Base-by-base conservation (phyloP, 345 rosid species). In the Conringia planisiliqua region DNA sequence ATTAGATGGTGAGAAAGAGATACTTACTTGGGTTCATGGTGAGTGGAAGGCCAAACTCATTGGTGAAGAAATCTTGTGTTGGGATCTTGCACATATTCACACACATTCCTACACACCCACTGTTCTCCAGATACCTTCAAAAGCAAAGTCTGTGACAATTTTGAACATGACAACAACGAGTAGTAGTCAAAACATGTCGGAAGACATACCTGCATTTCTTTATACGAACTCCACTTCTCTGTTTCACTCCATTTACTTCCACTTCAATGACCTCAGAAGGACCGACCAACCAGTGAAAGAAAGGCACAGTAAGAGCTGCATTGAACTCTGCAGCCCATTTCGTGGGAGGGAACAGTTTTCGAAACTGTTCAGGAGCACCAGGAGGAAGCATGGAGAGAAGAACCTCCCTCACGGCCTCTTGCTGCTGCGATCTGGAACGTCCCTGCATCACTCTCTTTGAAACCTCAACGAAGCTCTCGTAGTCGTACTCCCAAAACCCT, bases 91-190 rank as follows among this genome's bases (percentile, higher is more conserved):
- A 91, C 98, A 88, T 94, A 71, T 94, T 94, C 64, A 90, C 96
- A 51, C 97, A 95, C 97, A 90, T 89, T 60, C 97, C 99, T 16
- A 90, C 97, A 80, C 98, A 91, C 0, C 98, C 98, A 80, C 95
- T 91, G 84, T 90, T 94, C 88, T 94, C 98, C 75, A 94, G 77
- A 84, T 91, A 93, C 93, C 97, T 93, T 74, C 27, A 8, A 36
- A 59, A 35, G 56, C 30, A 22, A 44, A 63, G 58, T 16, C 10
- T 55, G 36, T 43, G 14, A 60, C 24, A 30, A 40, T 30, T 20
- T 30, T 54, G 65, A 40, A 18, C 33, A 39, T 26, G 40, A 71
- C 22, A 61, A 50, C 13, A 50, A 50, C 9, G 16, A 40, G 8
- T 30, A 6, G 61, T 24, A 61, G 27, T 30, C 44, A 11, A 10